These are phyloP conservation scores for Solanum lycopersicoides DNA, from an alignment of 257 asterid genomes.

Conservation along the genomic window DNA sequence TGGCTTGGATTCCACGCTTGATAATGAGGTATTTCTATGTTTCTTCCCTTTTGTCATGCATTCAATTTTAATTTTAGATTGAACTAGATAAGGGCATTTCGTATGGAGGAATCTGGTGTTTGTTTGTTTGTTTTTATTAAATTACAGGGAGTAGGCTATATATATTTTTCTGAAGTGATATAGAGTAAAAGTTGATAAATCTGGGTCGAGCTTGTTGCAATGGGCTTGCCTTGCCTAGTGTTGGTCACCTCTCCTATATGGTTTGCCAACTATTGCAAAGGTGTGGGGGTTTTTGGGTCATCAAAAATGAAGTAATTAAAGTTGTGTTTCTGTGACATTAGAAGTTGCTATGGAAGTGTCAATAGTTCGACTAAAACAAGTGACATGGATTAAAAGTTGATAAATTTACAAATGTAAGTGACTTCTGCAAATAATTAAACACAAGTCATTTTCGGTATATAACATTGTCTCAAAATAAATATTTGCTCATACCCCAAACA, in stretches of 20 bases:
- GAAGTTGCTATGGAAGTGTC: not conserved
- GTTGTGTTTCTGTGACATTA: not conserved
- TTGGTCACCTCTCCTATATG: not conserved
- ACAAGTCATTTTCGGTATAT: not conserved
- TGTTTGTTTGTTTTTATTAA: not conserved
- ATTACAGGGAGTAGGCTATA: not conserved
- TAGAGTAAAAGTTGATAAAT: not conserved
- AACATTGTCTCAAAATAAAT: not conserved
- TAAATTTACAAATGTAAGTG: not conserved
- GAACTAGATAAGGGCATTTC: not conserved
- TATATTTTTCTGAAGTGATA: not conserved
- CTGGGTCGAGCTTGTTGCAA: not conserved
- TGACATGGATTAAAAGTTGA: not conserved
- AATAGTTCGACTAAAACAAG: not conserved
- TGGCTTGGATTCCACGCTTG: slow-evolving; percentile 8
- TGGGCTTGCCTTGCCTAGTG: not conserved
- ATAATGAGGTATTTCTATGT: not conserved
- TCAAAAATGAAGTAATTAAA: not conserved
- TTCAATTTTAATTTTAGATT: not conserved
- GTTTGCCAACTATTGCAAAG: not conserved
- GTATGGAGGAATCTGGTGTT: not conserved
- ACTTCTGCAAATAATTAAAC: not conserved
- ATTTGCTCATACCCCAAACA: not conserved
- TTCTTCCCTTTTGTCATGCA: not conserved
- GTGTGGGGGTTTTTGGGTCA: not conserved